Evolutionary conservation across 495 filamentous ascomycete genomes (phyloP).

Genomic region (Tuber calosporum): DNA sequence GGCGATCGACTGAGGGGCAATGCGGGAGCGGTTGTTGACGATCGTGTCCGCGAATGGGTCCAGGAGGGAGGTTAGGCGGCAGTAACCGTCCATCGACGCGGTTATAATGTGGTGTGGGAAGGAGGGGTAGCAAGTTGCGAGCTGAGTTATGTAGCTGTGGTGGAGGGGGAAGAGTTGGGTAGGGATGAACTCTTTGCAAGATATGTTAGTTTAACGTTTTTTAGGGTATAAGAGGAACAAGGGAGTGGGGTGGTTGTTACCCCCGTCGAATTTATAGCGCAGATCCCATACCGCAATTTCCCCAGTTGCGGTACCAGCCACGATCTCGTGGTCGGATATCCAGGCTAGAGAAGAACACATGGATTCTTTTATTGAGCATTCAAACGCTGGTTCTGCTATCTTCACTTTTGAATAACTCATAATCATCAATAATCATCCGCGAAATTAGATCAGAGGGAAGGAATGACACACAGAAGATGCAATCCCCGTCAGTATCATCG

Average conservation of each 20-base stretch:
- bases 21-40: conserved; percentile 50
- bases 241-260: conserved; percentile 13
- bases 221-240: background rate
- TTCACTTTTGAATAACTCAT: conserved; percentile 43
- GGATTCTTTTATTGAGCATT: conserved; percentile 46
- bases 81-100: conserved; percentile 54
- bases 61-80: conserved; percentile 53
- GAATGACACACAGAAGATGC: conserved; percentile 17
- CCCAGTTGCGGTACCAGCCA: conserved; percentile 58
- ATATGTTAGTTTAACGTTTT: background rate
- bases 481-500: conserved; percentile 28
- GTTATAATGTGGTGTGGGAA: conserved; percentile 52
- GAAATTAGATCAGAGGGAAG: background rate
- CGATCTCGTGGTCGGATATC: conserved; percentile 56
- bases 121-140: conserved; percentile 56
- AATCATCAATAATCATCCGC: conserved; percentile 10
- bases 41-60: conserved; percentile 49
- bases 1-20: conserved; percentile 47
- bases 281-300: conserved; percentile 56
- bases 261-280: conserved; percentile 29
- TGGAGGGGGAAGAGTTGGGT: conserved; percentile 54
- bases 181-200: conserved; percentile 30
- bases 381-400: conserved; percentile 51
- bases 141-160: conserved; percentile 54
- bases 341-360: conserved; percentile 57